phyloP scores from a whole-genome alignment of 1,284 basidiomycete species.

The Marasmius fiardii region DNA sequence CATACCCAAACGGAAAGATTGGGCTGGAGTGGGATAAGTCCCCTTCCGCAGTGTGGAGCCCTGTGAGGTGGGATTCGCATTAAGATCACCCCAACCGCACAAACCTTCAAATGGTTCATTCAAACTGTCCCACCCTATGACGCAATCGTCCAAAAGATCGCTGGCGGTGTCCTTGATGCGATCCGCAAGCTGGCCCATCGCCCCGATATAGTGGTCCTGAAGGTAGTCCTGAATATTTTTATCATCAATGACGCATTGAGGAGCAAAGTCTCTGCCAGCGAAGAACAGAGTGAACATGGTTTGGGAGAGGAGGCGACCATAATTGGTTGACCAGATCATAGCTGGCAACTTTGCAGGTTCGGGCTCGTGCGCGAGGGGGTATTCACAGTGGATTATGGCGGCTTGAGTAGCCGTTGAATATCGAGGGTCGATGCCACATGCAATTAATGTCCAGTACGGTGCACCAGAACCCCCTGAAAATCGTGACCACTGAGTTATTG shows the following conservation, averaged over 20 bases:
- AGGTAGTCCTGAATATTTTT: conserved; percentile 94
- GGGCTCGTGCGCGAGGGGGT: conserved; percentile 59
- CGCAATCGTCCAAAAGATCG: conserved; percentile 78
- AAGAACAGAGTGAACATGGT: conserved; percentile 96
- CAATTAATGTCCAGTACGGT: conserved; percentile 91
- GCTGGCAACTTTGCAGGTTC: conserved; percentile 77
- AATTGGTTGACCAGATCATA: conserved; percentile 98
- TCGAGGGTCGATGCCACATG: conserved; percentile 88
- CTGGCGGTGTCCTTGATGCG: conserved; percentile 66
- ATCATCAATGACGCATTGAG: conserved; percentile 89
- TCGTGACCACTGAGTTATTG: conserved; percentile 80
- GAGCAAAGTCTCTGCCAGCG: conserved; percentile 86
- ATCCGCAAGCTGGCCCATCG: conserved; percentile 74
- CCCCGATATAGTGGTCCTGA: conserved; percentile 81
- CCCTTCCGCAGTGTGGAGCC: conserved; percentile 80
- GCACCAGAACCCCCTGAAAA: conserved; percentile 97
- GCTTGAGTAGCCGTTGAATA: conserved; percentile 84
- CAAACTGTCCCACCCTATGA: conserved; percentile 96
- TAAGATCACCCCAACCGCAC: conserved; percentile 76
- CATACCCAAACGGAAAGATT: conserved; percentile 86
- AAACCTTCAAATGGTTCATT: conserved; percentile 95
- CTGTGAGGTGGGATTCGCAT: conserved; percentile 60
- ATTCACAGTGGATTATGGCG: conserved; percentile 89
- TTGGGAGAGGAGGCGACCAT: conserved; percentile 83
- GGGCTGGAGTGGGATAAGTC: conserved; percentile 81